Conservation (phyloP, 352 stramenopile genomes). For the Globisporangium abappressorium region DNA sequence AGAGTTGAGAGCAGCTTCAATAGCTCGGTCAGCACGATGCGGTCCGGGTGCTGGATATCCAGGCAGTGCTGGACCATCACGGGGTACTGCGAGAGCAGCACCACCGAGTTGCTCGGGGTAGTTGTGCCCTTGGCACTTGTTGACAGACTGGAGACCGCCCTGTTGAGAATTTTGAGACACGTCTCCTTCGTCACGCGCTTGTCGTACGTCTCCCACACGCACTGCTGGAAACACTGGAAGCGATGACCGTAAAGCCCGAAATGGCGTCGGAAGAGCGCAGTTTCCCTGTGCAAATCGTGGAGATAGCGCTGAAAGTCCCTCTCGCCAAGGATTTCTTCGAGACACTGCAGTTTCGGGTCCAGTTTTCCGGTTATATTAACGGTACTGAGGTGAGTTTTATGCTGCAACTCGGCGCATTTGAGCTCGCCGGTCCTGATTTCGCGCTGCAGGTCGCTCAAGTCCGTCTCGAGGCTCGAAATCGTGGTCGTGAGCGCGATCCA, state of each 20-base stretch:
- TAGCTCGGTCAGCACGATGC: conserved; percentile 31
- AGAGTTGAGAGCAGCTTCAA: conserved; percentile 37
- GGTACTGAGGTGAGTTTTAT: conserved; percentile 7
- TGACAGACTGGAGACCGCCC: background rate
- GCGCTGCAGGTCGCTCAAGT: conserved; percentile 16
- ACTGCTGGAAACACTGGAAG: conserved; percentile 23
- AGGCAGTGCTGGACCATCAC: conserved; percentile 54
- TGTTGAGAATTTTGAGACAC: conserved; percentile 19
- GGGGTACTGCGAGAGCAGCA: conserved; percentile 42
- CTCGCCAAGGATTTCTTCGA: conserved; percentile 51
- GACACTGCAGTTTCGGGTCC: conserved; percentile 40
- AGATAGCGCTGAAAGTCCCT: conserved; percentile 41
- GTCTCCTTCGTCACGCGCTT: conserved; percentile 10
- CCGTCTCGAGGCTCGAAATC: conserved; percentile 10
- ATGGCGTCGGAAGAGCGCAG: conserved; percentile 29
- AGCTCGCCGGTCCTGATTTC: conserved; percentile 26
- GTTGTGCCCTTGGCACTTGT: background rate
- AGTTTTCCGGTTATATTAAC: too few species aligned
- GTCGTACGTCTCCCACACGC: conserved; percentile 14
- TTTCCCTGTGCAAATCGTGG: conserved; percentile 36
- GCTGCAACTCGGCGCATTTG: conserved; percentile 16
- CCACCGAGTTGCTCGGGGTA: background rate
- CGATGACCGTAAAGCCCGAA: conserved; percentile 32
- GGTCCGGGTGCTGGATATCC: conserved; percentile 17
- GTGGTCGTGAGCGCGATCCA: conserved; percentile 26